Evolutionary conservation across 2,329 filamentous ascomycete species (phyloP).

Genomic region (Pseudopithomyces chartarum): DNA sequence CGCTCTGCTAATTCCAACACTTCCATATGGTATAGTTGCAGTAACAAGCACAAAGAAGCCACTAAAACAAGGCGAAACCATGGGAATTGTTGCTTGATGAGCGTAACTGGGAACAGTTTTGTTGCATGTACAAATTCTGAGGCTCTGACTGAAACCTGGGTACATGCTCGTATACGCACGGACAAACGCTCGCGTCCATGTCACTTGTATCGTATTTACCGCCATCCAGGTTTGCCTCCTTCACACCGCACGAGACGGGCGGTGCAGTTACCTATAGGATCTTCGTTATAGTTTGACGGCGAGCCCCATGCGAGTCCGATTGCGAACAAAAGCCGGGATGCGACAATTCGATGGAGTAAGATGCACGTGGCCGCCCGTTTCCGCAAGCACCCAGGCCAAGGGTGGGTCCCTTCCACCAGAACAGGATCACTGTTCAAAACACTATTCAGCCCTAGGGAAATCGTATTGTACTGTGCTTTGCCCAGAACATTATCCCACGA

Average conservation of each 20-base stretch:
- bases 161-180: constrained; percentile 6
- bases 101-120: no score
- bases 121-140: background rate
- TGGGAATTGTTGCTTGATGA: no score
- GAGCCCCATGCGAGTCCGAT: background rate
- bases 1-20: background rate
- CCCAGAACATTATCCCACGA: background rate
- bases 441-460: background rate
- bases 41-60: background rate
- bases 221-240: constrained; percentile 8
- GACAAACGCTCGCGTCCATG: background rate
- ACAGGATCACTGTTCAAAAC: background rate
- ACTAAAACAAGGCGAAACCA: background rate
- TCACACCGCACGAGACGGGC: background rate
- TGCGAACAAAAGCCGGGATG: background rate
- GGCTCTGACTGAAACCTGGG: constrained; percentile 3
- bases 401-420: background rate
- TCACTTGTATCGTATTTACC: constrained; percentile 5
- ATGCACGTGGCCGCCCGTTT: constrained; percentile 1
- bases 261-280: background rate
- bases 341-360: background rate
- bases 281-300: background rate
- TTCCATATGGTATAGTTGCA: background rate
- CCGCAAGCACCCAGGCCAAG: background rate
- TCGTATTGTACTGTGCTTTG: background rate